Evolutionary conservation across 768 basidiomycete species (phyloP).

Genomic region (Obba rivulosa): DNA sequence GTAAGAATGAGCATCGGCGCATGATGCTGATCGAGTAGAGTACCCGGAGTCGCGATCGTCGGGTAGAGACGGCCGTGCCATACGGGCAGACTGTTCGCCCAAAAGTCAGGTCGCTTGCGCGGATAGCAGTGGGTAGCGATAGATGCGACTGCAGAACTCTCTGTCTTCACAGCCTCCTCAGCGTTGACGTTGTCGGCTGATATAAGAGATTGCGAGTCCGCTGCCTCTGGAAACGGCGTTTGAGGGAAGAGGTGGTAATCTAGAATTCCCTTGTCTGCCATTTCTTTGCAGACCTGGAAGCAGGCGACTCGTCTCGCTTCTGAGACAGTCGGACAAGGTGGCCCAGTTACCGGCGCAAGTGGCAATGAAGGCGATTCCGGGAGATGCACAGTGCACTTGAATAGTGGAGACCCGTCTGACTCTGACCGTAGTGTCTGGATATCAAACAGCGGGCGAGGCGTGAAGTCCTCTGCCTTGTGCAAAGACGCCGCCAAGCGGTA

Average conservation of each 20-base stretch:
- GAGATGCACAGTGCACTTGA: constrained; percentile 15
- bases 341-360: constrained; percentile 2
- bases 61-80: constrained; percentile 42
- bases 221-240: too few species aligned
- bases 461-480: constrained; percentile 4
- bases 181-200: too few species aligned
- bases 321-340: not conserved
- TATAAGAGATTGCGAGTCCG: too few species aligned
- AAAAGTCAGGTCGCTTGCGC: constrained; percentile 61
- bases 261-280: too few species aligned
- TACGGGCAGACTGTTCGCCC: constrained; percentile 37
- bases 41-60: constrained; percentile 39
- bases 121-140: constrained; percentile 49
- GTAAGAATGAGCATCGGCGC: constrained; percentile 65
- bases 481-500: constrained; percentile 40
- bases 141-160: constrained; percentile 6
- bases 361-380: constrained; percentile 2
- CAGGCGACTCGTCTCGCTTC: constrained; percentile 10
- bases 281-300: constrained; percentile 1
- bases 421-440: not conserved
- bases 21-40: constrained; percentile 29
- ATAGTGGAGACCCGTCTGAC: not conserved
- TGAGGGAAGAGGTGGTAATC: too few species aligned
- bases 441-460: not conserved
- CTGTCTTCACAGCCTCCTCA: constrained; percentile 1